Conservation (phyloP, 306 rosid genomes). For the Lupinus albus region DNA sequence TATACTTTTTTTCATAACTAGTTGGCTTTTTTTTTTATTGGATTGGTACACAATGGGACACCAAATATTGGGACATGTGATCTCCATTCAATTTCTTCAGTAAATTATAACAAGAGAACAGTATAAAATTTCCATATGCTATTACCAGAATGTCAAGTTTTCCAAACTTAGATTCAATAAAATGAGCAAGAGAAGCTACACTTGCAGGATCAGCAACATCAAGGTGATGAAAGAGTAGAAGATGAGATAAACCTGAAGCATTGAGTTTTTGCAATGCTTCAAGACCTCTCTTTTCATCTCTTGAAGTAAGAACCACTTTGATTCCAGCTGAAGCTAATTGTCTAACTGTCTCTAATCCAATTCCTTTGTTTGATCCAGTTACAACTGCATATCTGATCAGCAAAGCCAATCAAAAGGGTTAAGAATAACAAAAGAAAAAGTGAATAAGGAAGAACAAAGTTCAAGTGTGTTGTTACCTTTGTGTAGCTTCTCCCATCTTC, state of each 20-base stretch:
- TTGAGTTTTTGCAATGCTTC: conserved; percentile 38
- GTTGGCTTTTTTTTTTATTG: no score
- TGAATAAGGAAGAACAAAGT: no score
- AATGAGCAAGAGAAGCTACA: conserved; percentile 43
- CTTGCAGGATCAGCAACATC: conserved; percentile 50
- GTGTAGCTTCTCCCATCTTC: conserved; percentile 32
- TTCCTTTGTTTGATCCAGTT: conserved; percentile 48
- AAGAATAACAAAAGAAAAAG: background rate
- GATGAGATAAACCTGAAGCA: conserved; percentile 25
- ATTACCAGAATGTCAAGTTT: conserved; percentile 56
- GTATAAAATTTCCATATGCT: background rate
- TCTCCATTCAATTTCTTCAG: no score
- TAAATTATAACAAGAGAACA: background rate
- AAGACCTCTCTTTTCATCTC: conserved; percentile 51
- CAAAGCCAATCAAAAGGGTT: background rate
- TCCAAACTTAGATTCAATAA: conserved; percentile 42
- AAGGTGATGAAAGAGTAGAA: conserved; percentile 41
- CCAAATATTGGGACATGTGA: no score
- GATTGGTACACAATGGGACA: no score
- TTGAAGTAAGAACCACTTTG: conserved; percentile 48
- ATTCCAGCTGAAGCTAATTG: conserved; percentile 46
- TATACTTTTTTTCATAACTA: no score
- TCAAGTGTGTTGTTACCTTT: background rate
- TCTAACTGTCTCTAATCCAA: conserved; percentile 44
- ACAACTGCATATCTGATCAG: conserved; percentile 45